phyloP scores from a whole-genome alignment of 176 grass and related monocot genomes.

The Echinochloa phyllopogon region DNA sequence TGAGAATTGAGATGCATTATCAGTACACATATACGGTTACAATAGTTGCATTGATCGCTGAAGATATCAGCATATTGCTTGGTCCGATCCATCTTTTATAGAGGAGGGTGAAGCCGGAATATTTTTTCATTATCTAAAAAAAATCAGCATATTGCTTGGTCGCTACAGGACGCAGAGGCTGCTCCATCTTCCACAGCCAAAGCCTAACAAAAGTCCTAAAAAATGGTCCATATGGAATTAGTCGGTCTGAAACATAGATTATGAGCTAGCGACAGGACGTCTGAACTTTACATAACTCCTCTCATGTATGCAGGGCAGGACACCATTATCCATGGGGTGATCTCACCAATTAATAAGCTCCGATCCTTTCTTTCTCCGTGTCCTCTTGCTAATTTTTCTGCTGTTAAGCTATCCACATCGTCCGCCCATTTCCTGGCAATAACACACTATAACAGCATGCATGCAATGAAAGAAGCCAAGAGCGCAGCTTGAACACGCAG shows the following conservation, averaged over 20 bases:
- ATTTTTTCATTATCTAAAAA: too few relatives aligned
- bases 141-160: neutral
- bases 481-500: neutral
- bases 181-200: neutral
- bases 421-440: neutral
- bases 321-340: neutral
- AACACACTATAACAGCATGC: too few relatives aligned
- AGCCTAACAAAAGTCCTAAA: neutral
- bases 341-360: too few relatives aligned
- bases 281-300: neutral
- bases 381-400: neutral
- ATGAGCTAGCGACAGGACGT: neutral
- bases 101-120: too few relatives aligned
- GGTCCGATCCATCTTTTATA: too few relatives aligned
- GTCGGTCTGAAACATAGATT: neutral
- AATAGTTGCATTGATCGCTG: neutral
- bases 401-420: slow-evolving; percentile 14
- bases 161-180: neutral
- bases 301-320: neutral
- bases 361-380: neutral
- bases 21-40: neutral
- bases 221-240: neutral
- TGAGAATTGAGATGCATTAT: neutral
- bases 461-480: neutral
- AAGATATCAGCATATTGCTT: neutral